These are phyloP conservation scores for Wickerhamiella domercqiae DNA, from an alignment of 805 yeast species.

Conservation along the genomic window DNA sequence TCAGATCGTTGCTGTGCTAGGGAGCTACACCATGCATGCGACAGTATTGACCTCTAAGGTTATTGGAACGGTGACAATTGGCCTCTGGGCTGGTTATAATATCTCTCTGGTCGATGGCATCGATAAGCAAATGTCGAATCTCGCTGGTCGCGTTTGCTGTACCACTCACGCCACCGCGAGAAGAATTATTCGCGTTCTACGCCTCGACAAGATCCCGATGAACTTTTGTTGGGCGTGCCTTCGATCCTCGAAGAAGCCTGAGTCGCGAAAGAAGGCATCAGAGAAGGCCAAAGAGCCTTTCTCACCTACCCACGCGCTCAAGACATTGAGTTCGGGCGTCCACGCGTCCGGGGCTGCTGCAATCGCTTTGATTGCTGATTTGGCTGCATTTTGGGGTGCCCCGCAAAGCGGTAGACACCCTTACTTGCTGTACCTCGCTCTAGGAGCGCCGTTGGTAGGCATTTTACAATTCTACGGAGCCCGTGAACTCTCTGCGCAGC, in stretches of 20 bases:
- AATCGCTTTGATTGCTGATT: conserved; percentile 16
- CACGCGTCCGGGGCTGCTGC: conserved; percentile 13
- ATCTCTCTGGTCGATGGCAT: conserved; percentile 11
- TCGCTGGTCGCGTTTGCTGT: conserved; percentile 5
- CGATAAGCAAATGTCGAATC: not conserved
- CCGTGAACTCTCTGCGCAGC: conserved; percentile 12
- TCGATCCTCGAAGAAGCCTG: not conserved
- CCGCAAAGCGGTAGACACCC: conserved; percentile 22
- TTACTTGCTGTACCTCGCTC: conserved; percentile 23
- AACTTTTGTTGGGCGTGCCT: no score
- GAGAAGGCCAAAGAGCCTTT: not conserved
- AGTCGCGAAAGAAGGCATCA: not conserved
- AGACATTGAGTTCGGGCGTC: not conserved
- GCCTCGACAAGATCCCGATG: conserved; percentile 6
- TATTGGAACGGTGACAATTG: conserved; percentile 24
- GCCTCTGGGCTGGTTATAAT: conserved; percentile 24
- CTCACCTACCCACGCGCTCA: not conserved
- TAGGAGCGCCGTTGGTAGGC: conserved; percentile 21
- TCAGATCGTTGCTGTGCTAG: no score
- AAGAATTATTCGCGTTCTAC: no score
- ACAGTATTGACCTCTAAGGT: conserved; percentile 22
- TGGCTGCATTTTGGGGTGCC: conserved; percentile 18
- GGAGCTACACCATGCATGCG: conserved; percentile 10
- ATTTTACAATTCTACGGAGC: conserved; percentile 18
- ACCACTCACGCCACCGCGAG: conserved; percentile 4